phyloP scores from a whole-genome alignment of 2,329 filamentous ascomycete genomes.

The Geosmithia morbida region DNA sequence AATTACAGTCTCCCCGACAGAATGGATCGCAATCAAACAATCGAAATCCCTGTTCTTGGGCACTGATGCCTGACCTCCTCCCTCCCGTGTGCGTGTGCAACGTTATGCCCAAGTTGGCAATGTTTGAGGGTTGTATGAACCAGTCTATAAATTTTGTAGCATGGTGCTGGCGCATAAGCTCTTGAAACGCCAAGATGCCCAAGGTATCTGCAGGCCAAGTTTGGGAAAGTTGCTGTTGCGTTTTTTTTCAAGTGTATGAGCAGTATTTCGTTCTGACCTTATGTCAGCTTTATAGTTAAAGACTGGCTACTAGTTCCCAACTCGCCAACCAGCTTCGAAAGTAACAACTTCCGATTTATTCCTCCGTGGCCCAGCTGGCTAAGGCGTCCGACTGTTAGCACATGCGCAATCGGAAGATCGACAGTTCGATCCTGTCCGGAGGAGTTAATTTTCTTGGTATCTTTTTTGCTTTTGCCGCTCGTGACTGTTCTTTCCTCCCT shows the following conservation, averaged over 20 bases:
- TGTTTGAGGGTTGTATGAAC: not conserved
- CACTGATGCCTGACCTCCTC: too few species aligned
- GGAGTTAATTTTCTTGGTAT: conserved; percentile 3
- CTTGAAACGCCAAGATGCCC: not conserved
- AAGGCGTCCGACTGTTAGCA: conserved; percentile 5
- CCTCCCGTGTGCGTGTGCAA: too few species aligned
- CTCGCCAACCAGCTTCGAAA: not conserved
- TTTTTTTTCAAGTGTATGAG: too few species aligned
- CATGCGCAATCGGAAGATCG: conserved; percentile 4
- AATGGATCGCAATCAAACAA: too few species aligned
- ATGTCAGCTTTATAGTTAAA: not conserved
- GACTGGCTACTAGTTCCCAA: not conserved
- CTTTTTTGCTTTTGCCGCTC: not conserved
- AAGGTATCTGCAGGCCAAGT: too few species aligned
- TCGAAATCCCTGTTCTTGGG: too few species aligned
- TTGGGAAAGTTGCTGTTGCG: too few species aligned
- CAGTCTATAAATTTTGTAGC: not conserved
- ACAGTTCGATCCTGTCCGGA: conserved; percentile 6
- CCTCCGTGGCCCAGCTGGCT: conserved; percentile 6
- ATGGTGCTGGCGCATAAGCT: not conserved
- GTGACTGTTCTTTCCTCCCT: not conserved
- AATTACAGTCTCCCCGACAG: not conserved
- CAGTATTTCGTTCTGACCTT: too few species aligned
- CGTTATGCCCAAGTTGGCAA: not conserved
- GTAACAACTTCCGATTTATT: not conserved